Evolutionary conservation across 1,284 basidiomycete genomes (phyloP).

Genomic region (Xerocomus amazonicus): DNA sequence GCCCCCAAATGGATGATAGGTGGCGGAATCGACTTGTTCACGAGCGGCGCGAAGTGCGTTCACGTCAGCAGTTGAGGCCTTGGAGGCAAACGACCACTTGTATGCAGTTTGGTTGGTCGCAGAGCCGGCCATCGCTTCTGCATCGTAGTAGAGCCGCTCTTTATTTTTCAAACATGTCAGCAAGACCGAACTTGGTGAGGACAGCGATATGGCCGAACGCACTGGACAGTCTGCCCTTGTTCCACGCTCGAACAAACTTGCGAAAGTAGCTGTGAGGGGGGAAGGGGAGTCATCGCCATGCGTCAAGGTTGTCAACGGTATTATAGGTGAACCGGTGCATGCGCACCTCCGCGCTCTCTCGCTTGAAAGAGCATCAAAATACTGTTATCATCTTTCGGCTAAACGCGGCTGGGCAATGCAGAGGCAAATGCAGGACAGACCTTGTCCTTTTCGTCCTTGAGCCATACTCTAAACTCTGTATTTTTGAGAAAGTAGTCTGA

Average conservation of each 20-base stretch:
- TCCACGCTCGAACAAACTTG: conserved; percentile 83
- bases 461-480: conserved; percentile 72
- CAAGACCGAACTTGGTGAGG: not conserved
- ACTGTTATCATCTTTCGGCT: conserved; percentile 41
- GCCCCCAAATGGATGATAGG: conserved; percentile 38
- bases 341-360: conserved; percentile 70
- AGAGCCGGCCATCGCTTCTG: conserved; percentile 46
- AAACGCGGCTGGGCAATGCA: not conserved
- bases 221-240: conserved; percentile 67
- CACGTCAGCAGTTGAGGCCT: conserved; percentile 45
- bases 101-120: conserved; percentile 61
- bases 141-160: conserved; percentile 54
- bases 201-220: not conserved
- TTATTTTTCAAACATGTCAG: not conserved
- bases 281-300: not conserved
- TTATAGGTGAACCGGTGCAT: not conserved
- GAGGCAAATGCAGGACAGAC: conserved; percentile 36
- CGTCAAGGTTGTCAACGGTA: conserved; percentile 2
- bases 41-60: conserved; percentile 56
- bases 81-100: conserved; percentile 56
- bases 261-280: conserved; percentile 62
- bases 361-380: conserved; percentile 72
- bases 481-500: conserved; percentile 77
- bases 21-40: conserved; percentile 57
- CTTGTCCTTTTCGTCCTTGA: conserved; percentile 75